Percentiles rank a stretch among this genome's conserved stretches.
Evolutionary conservation across 164 flowering plant genomes (phyloP).

Genomic region (Cinnamomum chago): DNA sequence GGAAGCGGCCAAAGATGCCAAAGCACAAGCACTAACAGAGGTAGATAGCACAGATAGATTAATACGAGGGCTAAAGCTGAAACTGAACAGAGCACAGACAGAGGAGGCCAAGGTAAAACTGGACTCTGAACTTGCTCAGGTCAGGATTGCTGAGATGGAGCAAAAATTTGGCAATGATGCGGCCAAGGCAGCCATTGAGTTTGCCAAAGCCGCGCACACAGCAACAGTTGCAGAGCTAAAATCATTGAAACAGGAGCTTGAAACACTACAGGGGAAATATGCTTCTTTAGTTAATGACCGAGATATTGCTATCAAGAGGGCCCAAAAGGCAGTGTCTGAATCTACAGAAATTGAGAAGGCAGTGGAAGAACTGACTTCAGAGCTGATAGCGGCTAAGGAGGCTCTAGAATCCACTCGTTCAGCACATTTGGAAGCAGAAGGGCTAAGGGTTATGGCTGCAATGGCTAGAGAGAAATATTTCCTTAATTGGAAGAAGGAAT

Average conservation of each 20-base stretch:
- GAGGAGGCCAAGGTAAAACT: slow-evolving; percentile 86
- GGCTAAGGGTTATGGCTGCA: slow-evolving; percentile 67
- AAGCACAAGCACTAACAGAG: slow-evolving; percentile 52
- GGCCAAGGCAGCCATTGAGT: slow-evolving; percentile 83
- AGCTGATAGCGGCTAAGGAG: slow-evolving; percentile 70
- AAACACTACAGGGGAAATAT: slow-evolving; percentile 43
- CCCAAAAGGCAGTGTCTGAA: slow-evolving; percentile 53
- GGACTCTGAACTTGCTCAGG: slow-evolving; percentile 75
- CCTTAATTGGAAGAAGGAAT: slow-evolving; percentile 66
- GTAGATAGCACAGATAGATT: slow-evolving; percentile 70
- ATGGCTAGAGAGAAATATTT: slow-evolving; percentile 72
- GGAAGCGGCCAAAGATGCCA: slow-evolving; percentile 66
- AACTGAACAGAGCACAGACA: slow-evolving; percentile 76
- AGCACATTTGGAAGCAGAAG: slow-evolving; percentile 87
- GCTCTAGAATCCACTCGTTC: slow-evolving; percentile 76
- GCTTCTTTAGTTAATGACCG: slow-evolving; percentile 49
- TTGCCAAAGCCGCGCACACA: slow-evolving; percentile 62
- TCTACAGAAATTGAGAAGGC: slow-evolving; percentile 70
- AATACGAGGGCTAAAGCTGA: slow-evolving; percentile 71
- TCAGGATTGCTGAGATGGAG: slow-evolving; percentile 73
- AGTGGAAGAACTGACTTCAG: slow-evolving; percentile 78
- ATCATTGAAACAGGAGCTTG: slow-evolving; percentile 66
- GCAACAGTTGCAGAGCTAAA: slow-evolving; percentile 64
- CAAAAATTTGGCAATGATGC: slow-evolving; percentile 82
- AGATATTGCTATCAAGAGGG: slow-evolving; percentile 48